Base-by-base conservation (phyloP, 306 rosid species). In the Luffa acutangula region DNA sequence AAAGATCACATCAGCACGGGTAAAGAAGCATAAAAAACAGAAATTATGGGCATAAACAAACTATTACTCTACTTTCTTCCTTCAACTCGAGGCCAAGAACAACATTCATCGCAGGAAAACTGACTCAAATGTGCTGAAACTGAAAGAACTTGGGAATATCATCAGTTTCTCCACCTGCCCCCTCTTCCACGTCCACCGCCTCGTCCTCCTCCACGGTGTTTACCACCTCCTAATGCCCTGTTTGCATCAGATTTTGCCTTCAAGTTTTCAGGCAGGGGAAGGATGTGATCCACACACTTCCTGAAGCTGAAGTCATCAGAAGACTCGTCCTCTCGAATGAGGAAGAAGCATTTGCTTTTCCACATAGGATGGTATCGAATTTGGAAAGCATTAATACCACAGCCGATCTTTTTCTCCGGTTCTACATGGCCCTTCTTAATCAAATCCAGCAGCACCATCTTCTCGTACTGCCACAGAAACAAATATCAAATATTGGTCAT, bases 281-380 rank as follows among this genome's bases (percentile, higher is more conserved):
- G 89, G 51, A 94, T 92, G 43, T 76, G 88, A 84, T 94, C 89
- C 51, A 92, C 94, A 46, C 97, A 94, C 87, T 92, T 94, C 41
- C 98, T 85, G 86, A 92, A 94, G 90, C 98, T 90, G 77, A 94
- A 94, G 78, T 94, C 97, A 80, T 94, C 96, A 12, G 59, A 75
- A 6, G 91, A 85, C 43, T 66, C 89, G 80, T 94, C 94, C 71
- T 84, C 87, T 83, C 94, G 87, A 37, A 92, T 42, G 78, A 94
- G 92, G 91, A 89, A 90, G 88, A 89, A 90, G 85, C 97, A 94
- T 83, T 87, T 89, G 62, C 93, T 92, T 80, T 85, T 90, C 88
- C 91, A 92, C 71, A n/a, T 21, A 3, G 98, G 92, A 79, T 94
- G 98, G 80, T 37, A 81, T 46, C 90, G 92, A 67, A 92, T 85